Evolutionary conservation across 805 yeast genomes (phyloP), one percentile per base, ranked within the genome.

Genomic region (Teunomyces tritomae): DNA sequence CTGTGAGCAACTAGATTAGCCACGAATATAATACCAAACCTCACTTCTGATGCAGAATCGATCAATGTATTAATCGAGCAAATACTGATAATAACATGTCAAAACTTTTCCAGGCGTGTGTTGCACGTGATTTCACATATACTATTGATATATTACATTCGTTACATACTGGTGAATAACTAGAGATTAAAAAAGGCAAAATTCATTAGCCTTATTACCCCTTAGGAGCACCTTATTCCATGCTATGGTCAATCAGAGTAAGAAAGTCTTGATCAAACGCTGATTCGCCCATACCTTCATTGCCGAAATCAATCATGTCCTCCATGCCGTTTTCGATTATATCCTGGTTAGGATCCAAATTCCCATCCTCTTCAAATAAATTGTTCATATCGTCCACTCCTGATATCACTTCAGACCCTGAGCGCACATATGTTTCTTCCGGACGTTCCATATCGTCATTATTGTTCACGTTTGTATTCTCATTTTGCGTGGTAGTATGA

Each of bases 211-310:
- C 24, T 4, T 20, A 20, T 20, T 20, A 20, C 24, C 24, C 24
- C 24, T 1, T 35, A 13, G 28, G 13, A 16, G 7, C 11, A 20
- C n/a, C 24, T 26, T 29, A 40, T 29, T 40, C 43, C 34, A 40
- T 40, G 14, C 47, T 39, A 11, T 47, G 50, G 11, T 44, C 45
- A 32, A 48, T 48, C 41, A 34, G 50, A 24, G 59, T 63, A 37
- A 68, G 54, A 45, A 68, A 68, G 41, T 66, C 73, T 44, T 61
- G 67, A 46, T 67, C 72, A 49, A 68, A 67, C 10, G 57, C 61
- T 10, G 57, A 56, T 2, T 54, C 65, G 8, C 48, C 57, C 51
- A 65, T 61, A 30, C 58, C 70, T 39, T 59, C 67, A 17, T 56
- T 66, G 37, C 66, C 64, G 48, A 68, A 68, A 41, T 64, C 62